Evolutionary conservation across 1,284 basidiomycete genomes (phyloP), one percentile per base, ranked within the genome.

Genomic region (Ustilago crameri): DNA sequence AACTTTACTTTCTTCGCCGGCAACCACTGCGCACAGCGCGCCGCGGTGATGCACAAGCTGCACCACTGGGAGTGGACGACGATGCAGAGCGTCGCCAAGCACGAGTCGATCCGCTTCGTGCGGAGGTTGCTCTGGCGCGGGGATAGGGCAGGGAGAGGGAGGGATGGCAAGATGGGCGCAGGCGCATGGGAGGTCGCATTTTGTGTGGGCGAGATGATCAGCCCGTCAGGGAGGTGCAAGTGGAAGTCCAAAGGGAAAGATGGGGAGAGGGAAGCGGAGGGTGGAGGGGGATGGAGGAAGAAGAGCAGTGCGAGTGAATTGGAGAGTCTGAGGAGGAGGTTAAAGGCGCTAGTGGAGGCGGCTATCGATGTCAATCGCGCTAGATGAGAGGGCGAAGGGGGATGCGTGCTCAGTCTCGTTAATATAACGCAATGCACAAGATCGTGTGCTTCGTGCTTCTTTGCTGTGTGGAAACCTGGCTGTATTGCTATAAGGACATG

Each of bases 41-140:
- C 74, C 2, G 44, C 24, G 12, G 56, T 71, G 7, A 43, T 70
- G 54, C 70, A 73, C 35, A 37, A 45, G 12, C 43, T 76, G 7
- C 66, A 66, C 44, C 74, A 76, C 50, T 76, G 74, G 74, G 71
- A 76, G 27, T 69, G 61, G 67, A 30, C 34, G 23, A 61, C 60
- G 15, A 67, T 74, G 58, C 63, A 72, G 40, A 60, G 57, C 1
- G 23, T 74, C 10, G 60, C 45, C n/a, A 59, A 52, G 38, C 69
- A 72, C 45, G 56, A 62, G 17, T 40, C 49, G 24, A 56, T 68
- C 27, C 42, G 46, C 4, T 48, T 41, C n/a, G 42, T 65, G n/a
- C 47, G 64, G 15, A n/a, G 61, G 10, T n/a, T 48, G 57, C 22
- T 67, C 22, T 63, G 58, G 63, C 34, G 61, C 0, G 45, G 48